phyloP scores from a whole-genome alignment of 345 rosid genomes.

The Euphorbia pulcherrima region DNA sequence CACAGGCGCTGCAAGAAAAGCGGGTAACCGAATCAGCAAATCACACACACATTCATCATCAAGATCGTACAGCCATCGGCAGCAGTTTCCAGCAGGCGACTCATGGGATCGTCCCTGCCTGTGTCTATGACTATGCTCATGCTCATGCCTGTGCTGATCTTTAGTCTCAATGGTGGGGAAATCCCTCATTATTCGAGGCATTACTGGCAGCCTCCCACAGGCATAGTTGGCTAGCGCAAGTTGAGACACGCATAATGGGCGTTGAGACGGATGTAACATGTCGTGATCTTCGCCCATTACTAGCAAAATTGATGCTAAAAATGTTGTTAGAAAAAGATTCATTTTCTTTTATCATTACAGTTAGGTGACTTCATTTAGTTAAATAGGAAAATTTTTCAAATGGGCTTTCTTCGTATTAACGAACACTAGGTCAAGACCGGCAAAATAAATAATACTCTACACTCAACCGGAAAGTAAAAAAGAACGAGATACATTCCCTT shows the following conservation, averaged over 20 bases:
- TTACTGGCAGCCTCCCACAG: conserved; percentile 10
- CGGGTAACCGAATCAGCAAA: conserved; percentile 63
- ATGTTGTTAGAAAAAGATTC: neutral
- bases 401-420: too few species aligned
- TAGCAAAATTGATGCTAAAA: neutral
- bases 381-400: neutral
- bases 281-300: neutral
- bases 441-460: too few species aligned
- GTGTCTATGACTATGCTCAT: too few species aligned
- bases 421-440: too few species aligned
- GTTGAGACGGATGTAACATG: conserved; percentile 2
- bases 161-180: neutral
- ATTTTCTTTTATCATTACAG: too few species aligned
- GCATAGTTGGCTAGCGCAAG: conserved; percentile 29
- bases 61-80: conserved; percentile 67
- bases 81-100: conserved; percentile 46
- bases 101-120: too few species aligned
- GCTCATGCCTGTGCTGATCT: conserved; percentile 11
- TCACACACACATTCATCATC: conserved; percentile 79
- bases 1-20: conserved; percentile 57
- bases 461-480: too few species aligned
- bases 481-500: too few species aligned
- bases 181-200: neutral
- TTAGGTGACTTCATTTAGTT: too few species aligned
- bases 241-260: conserved; percentile 25